These are phyloP conservation scores for Geotrichum siamense DNA, from an alignment of 1,139 yeast genomes.

Conservation along the genomic window DNA sequence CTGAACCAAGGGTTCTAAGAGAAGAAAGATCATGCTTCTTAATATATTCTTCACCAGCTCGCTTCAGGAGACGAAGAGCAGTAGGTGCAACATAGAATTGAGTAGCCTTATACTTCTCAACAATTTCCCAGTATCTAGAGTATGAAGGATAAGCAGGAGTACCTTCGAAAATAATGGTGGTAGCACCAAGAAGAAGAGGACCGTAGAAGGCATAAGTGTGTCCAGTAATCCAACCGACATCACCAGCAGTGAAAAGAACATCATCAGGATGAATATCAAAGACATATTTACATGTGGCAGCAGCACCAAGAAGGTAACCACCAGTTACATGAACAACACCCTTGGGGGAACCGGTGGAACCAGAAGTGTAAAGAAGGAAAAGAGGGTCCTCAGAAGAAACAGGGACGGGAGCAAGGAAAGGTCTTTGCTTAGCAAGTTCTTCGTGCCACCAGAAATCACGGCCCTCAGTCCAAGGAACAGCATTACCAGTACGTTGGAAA, in stretches of 20 bases:
- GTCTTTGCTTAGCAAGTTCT: constrained; percentile 70
- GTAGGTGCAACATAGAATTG: constrained; percentile 99
- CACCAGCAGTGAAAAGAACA: constrained; percentile 92
- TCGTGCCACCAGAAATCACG: constrained; percentile 96
- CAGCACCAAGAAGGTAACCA: constrained; percentile 91
- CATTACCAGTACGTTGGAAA: constrained; percentile 75
- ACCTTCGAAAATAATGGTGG: constrained; percentile 91
- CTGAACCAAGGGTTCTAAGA: constrained; percentile 92
- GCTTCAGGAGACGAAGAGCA: constrained; percentile 88
- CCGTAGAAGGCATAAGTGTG: constrained; percentile 95
- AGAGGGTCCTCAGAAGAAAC: constrained; percentile 90
- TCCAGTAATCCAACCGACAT: constrained; percentile 99
- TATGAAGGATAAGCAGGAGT: constrained; percentile 97
- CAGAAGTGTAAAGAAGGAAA: constrained; percentile 89
- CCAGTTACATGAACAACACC: constrained; percentile 96
- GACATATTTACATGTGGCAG: constrained; percentile 85
- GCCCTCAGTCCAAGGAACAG: constrained; percentile 63
- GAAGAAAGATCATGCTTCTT: constrained; percentile 86
- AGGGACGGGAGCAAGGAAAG: constrained; percentile 80
- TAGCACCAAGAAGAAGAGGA: constrained; percentile 80
- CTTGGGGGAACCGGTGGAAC: constrained; percentile 97
- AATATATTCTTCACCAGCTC: constrained; percentile 86
- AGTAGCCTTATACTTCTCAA: constrained; percentile 86
- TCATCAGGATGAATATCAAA: constrained; percentile 89
- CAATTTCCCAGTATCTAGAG: constrained; percentile 95